phyloP scores from a whole-genome alignment of 371 early-diverging fungal species.

The Dinochytrium kinnereticum region DNA sequence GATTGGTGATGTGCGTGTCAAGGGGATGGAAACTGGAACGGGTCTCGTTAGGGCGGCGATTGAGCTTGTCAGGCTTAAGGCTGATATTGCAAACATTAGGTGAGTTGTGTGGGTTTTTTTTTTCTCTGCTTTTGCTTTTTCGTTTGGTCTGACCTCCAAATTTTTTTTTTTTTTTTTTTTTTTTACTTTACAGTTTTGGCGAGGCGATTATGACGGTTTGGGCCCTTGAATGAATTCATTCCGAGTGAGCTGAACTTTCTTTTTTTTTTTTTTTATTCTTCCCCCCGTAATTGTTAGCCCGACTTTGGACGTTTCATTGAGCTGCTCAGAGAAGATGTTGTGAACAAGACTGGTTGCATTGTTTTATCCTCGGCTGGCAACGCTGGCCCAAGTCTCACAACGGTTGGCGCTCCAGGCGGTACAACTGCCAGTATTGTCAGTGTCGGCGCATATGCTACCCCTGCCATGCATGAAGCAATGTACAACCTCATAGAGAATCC shows the following conservation, averaged over 20 bases:
- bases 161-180: background rate
- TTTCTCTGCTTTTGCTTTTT: background rate
- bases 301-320: conserved; percentile 81
- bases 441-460: conserved; percentile 91
- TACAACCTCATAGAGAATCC: conserved; percentile 80
- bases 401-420: conserved; percentile 77
- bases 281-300: too few relatives aligned
- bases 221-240: too few relatives aligned
- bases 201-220: conserved; percentile 8
- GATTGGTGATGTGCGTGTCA: conserved; percentile 89
- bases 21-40: conserved; percentile 84
- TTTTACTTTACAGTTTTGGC: conserved; percentile 2
- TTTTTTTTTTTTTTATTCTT: too few relatives aligned
- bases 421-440: conserved; percentile 75
- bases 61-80: conserved; percentile 75
- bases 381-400: conserved; percentile 86
- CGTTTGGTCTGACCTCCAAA: background rate
- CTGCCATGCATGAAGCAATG: conserved; percentile 86
- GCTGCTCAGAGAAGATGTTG: conserved; percentile 77
- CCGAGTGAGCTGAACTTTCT: too few relatives aligned
- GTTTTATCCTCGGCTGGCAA: conserved; percentile 93
- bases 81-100: conserved; percentile 95
- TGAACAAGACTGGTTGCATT: conserved; percentile 81
- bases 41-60: conserved; percentile 85
- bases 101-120: conserved; percentile 56